Percentiles rank a stretch among this genome's conserved stretches.
These are phyloP conservation scores for Hymenoscyphus repandus DNA, from an alignment of 2,329 filamentous ascomycete species.

Conservation along the genomic window DNA sequence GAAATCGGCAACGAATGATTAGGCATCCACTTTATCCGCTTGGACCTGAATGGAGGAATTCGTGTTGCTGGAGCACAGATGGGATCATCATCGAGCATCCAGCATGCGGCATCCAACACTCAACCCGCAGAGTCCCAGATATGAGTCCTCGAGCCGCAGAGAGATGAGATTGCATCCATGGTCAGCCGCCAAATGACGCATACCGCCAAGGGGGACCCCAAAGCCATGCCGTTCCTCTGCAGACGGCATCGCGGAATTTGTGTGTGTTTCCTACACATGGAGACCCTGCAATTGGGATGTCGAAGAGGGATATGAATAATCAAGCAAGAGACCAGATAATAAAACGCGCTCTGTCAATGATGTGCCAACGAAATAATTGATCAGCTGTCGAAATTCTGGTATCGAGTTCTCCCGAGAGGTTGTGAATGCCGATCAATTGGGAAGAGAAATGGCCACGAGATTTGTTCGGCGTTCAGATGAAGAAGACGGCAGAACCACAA, in stretches of 20 bases:
- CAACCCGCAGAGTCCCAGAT: not conserved
- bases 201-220: not conserved
- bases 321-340: not conserved
- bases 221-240: not conserved
- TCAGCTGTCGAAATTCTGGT: no score
- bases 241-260: no score
- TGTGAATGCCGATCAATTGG: no score
- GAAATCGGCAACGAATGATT: not conserved
- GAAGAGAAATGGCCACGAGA: no score
- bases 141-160: constrained; percentile 5
- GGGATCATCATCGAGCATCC: not conserved
- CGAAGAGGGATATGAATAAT: not conserved
- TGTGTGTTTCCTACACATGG: not conserved
- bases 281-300: not conserved
- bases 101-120: not conserved
- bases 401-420: no score
- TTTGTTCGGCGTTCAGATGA: not conserved
- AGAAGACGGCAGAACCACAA: not conserved
- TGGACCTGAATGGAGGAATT: not conserved
- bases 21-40: constrained; percentile 6
- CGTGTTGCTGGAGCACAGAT: not conserved
- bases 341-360: not conserved
- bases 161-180: not conserved
- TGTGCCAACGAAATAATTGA: not conserved
- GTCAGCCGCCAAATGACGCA: constrained; percentile 13